Evolutionary conservation across 495 filamentous ascomycete genomes (phyloP).

Genomic region (Parathielavia appendiculata): DNA sequence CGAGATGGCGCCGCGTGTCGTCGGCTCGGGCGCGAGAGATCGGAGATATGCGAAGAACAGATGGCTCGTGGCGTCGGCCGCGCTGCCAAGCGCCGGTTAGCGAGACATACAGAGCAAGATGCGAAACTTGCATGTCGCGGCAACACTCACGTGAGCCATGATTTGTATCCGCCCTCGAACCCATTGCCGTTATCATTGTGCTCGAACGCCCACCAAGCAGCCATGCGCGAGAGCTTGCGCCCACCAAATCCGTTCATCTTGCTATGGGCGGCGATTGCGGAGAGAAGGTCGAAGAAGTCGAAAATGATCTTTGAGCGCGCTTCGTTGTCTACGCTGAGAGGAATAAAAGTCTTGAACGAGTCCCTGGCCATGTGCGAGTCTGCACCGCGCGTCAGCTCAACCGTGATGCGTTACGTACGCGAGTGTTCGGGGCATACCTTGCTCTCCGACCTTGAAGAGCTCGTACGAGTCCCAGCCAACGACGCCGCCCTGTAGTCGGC

Average conservation of each 20-base stretch:
- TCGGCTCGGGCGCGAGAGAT: constrained; percentile 74
- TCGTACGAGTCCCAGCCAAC: constrained; percentile 98
- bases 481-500: constrained; percentile 82
- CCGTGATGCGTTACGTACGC: neutral
- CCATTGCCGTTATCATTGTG: constrained; percentile 77
- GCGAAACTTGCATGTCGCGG: neutral
- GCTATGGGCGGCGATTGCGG: constrained; percentile 71
- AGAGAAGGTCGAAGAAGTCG: constrained; percentile 91
- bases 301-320: constrained; percentile 85
- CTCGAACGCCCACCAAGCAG: constrained; percentile 99
- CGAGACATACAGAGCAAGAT: neutral
- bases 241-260: constrained; percentile 93
- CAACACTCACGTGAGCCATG: constrained; percentile 55
- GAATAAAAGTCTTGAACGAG: constrained; percentile 94
- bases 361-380: constrained; percentile 90
- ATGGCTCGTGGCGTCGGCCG: constrained; percentile 92
- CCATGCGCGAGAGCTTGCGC: constrained; percentile 88
- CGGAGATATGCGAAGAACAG: constrained; percentile 96
- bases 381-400: constrained; percentile 32
- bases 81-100: constrained; percentile 49
- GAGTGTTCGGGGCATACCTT: constrained; percentile 52
- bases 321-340: constrained; percentile 85
- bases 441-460: constrained; percentile 88
- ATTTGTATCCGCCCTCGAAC: constrained; percentile 92
- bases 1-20: constrained; percentile 67